phyloP scores from a whole-genome alignment of 495 filamentous ascomycete species.

The Polyplosphaeria fusca region DNA sequence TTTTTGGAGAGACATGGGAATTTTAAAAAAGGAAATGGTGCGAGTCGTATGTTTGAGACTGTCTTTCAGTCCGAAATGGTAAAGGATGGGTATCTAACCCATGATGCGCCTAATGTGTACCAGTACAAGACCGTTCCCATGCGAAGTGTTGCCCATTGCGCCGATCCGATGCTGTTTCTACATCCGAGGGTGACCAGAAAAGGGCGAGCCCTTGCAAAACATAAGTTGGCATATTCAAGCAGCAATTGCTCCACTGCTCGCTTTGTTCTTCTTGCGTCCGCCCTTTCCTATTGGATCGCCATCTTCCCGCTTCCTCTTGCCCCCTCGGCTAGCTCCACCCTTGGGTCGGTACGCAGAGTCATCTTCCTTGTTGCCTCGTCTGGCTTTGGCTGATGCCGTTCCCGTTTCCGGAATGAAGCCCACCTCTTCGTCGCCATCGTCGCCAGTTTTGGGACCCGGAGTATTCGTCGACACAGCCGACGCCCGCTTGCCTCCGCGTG shows the following conservation, averaged over 20 bases:
- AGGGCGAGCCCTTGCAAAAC: too few relatives aligned
- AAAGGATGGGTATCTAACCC: too few relatives aligned
- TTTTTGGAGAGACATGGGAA: too few relatives aligned
- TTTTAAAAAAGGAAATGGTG: too few relatives aligned
- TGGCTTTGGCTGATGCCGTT: conserved; percentile 43
- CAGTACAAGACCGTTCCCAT: too few relatives aligned
- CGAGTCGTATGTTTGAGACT: too few relatives aligned
- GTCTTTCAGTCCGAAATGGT: too few relatives aligned
- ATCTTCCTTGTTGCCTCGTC: conserved; percentile 61
- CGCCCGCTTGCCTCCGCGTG: conserved; percentile 21
- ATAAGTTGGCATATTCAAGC: too few relatives aligned
- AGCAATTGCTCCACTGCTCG: conserved; percentile 11
- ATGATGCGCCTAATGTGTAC: too few relatives aligned
- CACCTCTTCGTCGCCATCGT: conserved; percentile 55
- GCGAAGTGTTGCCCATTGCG: too few relatives aligned
- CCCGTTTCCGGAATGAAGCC: conserved; percentile 46
- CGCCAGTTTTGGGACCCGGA: conserved; percentile 45
- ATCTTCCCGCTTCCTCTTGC: conserved; percentile 66
- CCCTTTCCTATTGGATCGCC: conserved; percentile 40
- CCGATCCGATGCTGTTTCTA: too few relatives aligned
- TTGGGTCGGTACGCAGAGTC: conserved; percentile 50
- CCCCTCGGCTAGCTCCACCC: conserved; percentile 45
- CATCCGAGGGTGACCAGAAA: too few relatives aligned
- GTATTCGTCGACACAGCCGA: conserved; percentile 22
- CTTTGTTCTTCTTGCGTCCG: conserved; percentile 32